These are phyloP conservation scores for Omphalotus olearius DNA, from an alignment of 1,284 basidiomycete species.

Conservation along the genomic window DNA sequence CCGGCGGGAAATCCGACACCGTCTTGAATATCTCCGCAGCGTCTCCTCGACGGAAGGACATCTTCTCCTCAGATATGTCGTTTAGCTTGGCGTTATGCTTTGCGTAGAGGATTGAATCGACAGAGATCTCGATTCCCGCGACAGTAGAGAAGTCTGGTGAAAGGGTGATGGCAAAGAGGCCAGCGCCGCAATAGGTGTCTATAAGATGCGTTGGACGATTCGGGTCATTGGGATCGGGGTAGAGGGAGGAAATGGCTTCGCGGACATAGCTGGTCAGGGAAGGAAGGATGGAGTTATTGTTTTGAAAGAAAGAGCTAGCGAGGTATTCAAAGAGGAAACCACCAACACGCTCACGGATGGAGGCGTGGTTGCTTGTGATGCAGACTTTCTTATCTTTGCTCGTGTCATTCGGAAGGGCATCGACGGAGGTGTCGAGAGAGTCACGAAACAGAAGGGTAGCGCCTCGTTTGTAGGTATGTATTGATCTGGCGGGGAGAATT, in stretches of 20 bases:
- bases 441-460: slow-evolving; percentile 92
- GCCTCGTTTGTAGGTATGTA: slow-evolving; percentile 81
- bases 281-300: slow-evolving; percentile 91
- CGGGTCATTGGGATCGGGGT: slow-evolving; percentile 16
- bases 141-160: slow-evolving; percentile 74
- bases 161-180: slow-evolving; percentile 89
- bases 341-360: slow-evolving; percentile 84
- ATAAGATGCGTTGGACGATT: slow-evolving; percentile 74
- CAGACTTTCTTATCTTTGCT: slow-evolving; percentile 60
- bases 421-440: slow-evolving; percentile 48
- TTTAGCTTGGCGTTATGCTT: slow-evolving; percentile 82
- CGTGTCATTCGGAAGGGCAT: slow-evolving; percentile 2
- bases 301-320: slow-evolving; percentile 94
- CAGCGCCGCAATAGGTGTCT: slow-evolving; percentile 90
- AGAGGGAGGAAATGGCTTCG: slow-evolving; percentile 59
- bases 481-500: slow-evolving; percentile 50
- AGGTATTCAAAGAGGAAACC: slow-evolving; percentile 83
- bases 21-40: slow-evolving; percentile 65
- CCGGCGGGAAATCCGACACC: slow-evolving; percentile 65
- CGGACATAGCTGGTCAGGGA: slow-evolving; percentile 82
- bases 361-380: slow-evolving; percentile 79
- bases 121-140: slow-evolving; percentile 87
- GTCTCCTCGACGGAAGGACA: slow-evolving; percentile 65
- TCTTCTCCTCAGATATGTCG: slow-evolving; percentile 41
- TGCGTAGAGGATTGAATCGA: slow-evolving; percentile 77